Evolutionary conservation across 2,329 filamentous ascomycete genomes (phyloP), one percentile per base, ranked within the genome.

Genomic region (Penicillium corylophilum): DNA sequence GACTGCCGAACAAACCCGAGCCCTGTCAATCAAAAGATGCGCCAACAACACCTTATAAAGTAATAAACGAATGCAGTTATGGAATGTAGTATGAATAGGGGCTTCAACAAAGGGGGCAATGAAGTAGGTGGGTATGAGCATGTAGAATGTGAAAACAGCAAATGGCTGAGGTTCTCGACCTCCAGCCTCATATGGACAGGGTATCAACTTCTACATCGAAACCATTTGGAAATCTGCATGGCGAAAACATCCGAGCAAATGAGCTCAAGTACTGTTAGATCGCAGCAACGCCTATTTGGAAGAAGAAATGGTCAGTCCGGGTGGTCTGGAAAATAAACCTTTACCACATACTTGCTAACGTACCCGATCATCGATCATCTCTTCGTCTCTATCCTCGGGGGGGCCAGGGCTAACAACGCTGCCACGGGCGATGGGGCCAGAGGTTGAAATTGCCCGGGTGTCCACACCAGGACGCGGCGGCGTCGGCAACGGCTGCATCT

Each of bases 401-500:
- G 87, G 86, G 68, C 84, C n/a, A 9, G 87, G 86, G 68, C 84
- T 89, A 47, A 85, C 84, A 49, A 81, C 70, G 56, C 78, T 82
- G 16, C 79, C 78, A 43, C 74, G 73, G 43, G 72, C 76, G 50
- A 85, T 73, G 10, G 81, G 78, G 44, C 86, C 87, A 40, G 82
- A 80, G 50, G 84, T 85, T n/a, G 88, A 91, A 62, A 86, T 82
- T 15, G 89, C 82, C 54, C 89, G 80, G 44, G 79, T 74, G 60
- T 88, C 77, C 55, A 84, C 65, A n/a, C 72, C 68, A 35, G 84
- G 84, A 51, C 85, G 76, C 12, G 52, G 36, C 10, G 60, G 59
- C 10, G 50, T 41, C 16, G 56, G 57, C 45, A 59, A 46, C 20
- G 54, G 54, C 38, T 58, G 54, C 45, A 59, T 53, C 18, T 54